These are phyloP conservation scores for Orbilia blumenaviensis DNA, from an alignment of 2,329 filamentous ascomycete genomes.

Conservation along the genomic window DNA sequence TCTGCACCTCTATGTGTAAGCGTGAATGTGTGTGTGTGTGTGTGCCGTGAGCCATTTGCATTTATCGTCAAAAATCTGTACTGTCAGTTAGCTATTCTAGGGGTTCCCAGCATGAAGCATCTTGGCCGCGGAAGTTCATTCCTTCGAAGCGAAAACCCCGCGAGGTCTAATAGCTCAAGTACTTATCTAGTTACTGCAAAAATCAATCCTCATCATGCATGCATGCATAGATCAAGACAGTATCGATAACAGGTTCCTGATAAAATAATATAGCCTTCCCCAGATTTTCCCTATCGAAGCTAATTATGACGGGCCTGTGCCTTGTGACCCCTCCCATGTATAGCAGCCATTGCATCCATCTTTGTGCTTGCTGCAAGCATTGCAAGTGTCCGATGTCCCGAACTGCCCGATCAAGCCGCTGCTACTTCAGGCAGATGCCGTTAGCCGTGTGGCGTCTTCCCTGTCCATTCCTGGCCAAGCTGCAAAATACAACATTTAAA, in stretches of 20 bases:
- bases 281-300: not conserved
- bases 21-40: not conserved
- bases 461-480: not conserved
- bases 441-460: not conserved
- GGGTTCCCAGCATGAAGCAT: not conserved
- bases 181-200: no score
- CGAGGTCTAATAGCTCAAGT: no score
- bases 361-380: not conserved
- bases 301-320: not conserved
- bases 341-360: not conserved
- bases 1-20: not conserved
- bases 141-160: constrained; percentile 30
- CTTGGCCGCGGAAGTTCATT: constrained; percentile 21
- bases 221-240: no score
- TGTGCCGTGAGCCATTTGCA: no score
- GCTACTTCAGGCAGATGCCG: not conserved
- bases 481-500: not conserved
- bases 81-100: not conserved
- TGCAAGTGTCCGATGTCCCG: not conserved
- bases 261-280: no score
- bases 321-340: constrained; percentile 8
- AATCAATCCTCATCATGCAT: no score
- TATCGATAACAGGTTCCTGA: no score
- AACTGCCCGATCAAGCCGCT: constrained; percentile 12
- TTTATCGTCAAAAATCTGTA: not conserved